These are phyloP conservation scores for Vigna trinervia DNA, from an alignment of 306 rosid genomes.

Conservation along the genomic window DNA sequence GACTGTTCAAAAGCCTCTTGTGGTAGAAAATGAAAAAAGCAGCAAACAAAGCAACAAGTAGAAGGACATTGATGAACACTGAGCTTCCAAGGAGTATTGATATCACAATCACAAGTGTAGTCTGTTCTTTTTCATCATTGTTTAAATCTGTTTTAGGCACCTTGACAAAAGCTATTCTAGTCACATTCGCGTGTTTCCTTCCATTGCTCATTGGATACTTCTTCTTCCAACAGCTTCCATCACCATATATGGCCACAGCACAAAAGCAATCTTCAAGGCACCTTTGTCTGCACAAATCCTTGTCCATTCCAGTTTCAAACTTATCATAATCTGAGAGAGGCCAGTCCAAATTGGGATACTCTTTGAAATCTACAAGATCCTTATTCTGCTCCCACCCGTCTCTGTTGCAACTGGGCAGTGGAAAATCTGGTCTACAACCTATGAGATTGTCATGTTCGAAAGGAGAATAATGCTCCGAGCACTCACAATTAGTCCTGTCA, in stretches of 20 bases:
- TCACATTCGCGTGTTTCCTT: conserved; percentile 21
- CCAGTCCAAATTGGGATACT: conserved; percentile 3
- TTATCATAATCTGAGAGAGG: conserved; percentile 32
- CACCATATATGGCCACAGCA: neutral
- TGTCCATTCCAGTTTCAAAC: neutral
- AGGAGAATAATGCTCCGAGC: conserved; percentile 39
- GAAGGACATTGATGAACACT: conserved; percentile 40
- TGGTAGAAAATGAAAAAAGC: conserved; percentile 1
- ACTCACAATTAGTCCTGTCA: conserved; percentile 30
- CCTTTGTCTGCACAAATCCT: neutral
- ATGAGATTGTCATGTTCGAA: conserved; percentile 15
- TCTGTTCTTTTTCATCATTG: neutral
- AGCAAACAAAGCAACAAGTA: conserved; percentile 4
- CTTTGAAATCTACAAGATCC: neutral
- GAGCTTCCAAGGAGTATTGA: conserved; percentile 47
- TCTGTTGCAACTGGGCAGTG: conserved; percentile 26
- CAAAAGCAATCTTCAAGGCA: conserved; percentile 32
- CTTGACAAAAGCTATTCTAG: conserved; percentile 17
- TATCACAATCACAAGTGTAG: conserved; percentile 15
- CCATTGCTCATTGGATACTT: conserved; percentile 45
- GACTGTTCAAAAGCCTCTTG: conserved; percentile 8
- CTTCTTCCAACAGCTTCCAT: conserved; percentile 2
- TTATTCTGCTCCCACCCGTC: conserved; percentile 36
- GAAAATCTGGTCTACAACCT: conserved; percentile 50
- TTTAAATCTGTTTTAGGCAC: conserved; percentile 9